phyloP scores from a whole-genome alignment of 495 filamentous ascomycete species.

The Xeromyces bisporus region DNA sequence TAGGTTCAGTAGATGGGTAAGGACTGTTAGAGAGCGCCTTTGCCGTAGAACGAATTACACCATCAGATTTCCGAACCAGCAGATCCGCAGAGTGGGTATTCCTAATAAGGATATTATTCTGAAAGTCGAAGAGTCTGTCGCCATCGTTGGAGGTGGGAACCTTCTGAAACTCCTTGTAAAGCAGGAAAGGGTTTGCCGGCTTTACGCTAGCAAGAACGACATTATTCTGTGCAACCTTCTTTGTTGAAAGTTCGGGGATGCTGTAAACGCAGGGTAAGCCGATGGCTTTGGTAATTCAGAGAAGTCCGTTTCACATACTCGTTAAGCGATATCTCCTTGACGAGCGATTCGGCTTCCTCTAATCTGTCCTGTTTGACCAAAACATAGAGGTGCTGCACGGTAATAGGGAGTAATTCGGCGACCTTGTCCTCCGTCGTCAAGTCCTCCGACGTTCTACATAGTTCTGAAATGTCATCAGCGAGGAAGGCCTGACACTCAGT shows the following conservation, averaged over 20 bases:
- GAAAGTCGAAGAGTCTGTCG: conserved; percentile 64
- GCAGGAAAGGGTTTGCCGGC: conserved; percentile 57
- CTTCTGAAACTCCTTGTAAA: conserved; percentile 48
- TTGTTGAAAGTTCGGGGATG: conserved; percentile 61
- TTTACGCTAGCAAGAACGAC: conserved; percentile 39
- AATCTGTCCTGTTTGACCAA: conserved; percentile 52
- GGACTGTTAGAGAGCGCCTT: conserved; percentile 36
- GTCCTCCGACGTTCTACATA: conserved; percentile 74
- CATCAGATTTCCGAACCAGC: conserved; percentile 59
- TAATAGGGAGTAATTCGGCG: conserved; percentile 68
- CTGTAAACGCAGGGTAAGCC: no score
- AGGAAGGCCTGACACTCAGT: conserved; percentile 4
- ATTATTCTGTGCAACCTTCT: conserved; percentile 67
- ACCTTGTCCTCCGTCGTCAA: conserved; percentile 67
- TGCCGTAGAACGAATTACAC: conserved; percentile 48
- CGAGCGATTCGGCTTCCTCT: conserved; percentile 52
- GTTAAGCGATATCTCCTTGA: conserved; percentile 43
- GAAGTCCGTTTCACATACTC: conserved; percentile 37
- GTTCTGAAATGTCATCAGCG: conserved; percentile 35
- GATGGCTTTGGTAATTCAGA: no score
- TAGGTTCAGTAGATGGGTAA: conserved; percentile 37
- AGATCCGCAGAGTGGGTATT: conserved; percentile 61
- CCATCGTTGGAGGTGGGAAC: conserved; percentile 39
- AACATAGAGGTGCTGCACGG: conserved; percentile 74
- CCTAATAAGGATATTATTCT: conserved; percentile 45